Evolutionary conservation across 768 basidiomycete genomes (phyloP).

Genomic region (Phlebiopsis flavidoalba): DNA sequence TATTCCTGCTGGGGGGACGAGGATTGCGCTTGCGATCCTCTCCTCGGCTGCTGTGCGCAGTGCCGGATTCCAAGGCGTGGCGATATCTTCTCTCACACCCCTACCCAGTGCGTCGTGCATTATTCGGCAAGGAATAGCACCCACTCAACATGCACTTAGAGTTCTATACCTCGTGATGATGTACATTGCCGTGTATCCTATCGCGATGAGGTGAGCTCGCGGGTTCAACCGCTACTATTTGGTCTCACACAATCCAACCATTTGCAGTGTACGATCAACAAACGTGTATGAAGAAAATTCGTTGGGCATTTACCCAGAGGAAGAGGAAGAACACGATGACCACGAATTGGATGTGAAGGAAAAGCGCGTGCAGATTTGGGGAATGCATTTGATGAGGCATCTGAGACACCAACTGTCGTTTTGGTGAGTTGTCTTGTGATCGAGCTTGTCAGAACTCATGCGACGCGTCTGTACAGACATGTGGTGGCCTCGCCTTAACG

Average conservation of each 20-base stretch:
- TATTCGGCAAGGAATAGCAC: background rate
- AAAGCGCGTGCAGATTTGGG: slow-evolving; percentile 60
- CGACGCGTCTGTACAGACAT: slow-evolving; percentile 54
- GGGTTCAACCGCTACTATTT: background rate
- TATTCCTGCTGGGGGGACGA: slow-evolving; percentile 59
- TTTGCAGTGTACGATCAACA: slow-evolving; percentile 77
- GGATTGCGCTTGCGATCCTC: slow-evolving; percentile 69
- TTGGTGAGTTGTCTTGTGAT: slow-evolving; percentile 51
- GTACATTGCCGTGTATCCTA: slow-evolving; percentile 81
- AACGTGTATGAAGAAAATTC: slow-evolving; percentile 94
- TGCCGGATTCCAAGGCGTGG: slow-evolving; percentile 80
- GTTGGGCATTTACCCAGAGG: slow-evolving; percentile 64
- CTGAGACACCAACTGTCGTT: slow-evolving; percentile 85
- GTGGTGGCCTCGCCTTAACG: slow-evolving; percentile 90
- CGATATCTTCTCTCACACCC: slow-evolving; percentile 68
- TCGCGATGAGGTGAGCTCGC: slow-evolving; percentile 64
- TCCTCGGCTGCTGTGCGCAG: slow-evolving; percentile 82
- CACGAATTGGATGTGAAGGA: slow-evolving; percentile 17
- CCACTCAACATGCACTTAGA: slow-evolving; percentile 30
- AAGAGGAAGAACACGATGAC: slow-evolving; percentile 30
- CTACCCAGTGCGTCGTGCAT: slow-evolving; percentile 62
- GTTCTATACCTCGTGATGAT: slow-evolving; percentile 92
- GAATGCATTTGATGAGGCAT: slow-evolving; percentile 75
- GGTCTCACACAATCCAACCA: background rate
- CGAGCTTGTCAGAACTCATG: no score